Evolutionary conservation across 768 basidiomycete genomes (phyloP), one percentile per base, ranked within the genome.

Genomic region (Asterophora lycoperdoides): DNA sequence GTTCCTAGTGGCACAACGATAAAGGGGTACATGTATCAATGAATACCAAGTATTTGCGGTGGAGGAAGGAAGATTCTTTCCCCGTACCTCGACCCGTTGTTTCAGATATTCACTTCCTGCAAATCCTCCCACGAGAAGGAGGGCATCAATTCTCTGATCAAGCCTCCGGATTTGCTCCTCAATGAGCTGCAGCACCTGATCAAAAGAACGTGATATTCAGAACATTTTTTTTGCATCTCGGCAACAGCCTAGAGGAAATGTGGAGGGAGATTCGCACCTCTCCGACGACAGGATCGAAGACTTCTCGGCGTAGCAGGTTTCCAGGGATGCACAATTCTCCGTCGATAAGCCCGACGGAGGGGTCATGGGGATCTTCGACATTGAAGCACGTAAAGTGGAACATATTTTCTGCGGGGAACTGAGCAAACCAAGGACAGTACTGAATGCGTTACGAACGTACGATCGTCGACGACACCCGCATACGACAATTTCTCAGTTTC

Each of bases 341-440:
- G 57, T 93, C 86, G 51, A 86, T 70, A 45, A 93, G 69, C 1
- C 91, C 91, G 18, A 92, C 87, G 19, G 77, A 72, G 1, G 85
- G 77, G 64, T 93, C 91, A 58, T 90, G 78, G 7, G 84, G 81
- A 60, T 91, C 89, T 56, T 89, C 83, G 13, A 84, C 81, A 55
- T 93, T 93, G 74, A 93, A 93, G 65, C 89, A 92, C 28, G 83
- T 92, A 65, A 93, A 93, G 62, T 89, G 82, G 69, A 93, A 93
- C 73, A 83, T 84, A 48, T 80, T 84, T 23, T 84, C 90, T 92
- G 56, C 2, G 30, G 30, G 13, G 52, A 53, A 57, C 41, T 14
- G 26, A 39, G 36, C 36, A 20, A 40, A 17, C 26, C 34, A 15
- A 41, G 9, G 33, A 36, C 28, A 13, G 20, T n/a, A 8, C 26